Conservation (phyloP, 768 basidiomycete species). For the Cystobasidium onofrii region DNA sequence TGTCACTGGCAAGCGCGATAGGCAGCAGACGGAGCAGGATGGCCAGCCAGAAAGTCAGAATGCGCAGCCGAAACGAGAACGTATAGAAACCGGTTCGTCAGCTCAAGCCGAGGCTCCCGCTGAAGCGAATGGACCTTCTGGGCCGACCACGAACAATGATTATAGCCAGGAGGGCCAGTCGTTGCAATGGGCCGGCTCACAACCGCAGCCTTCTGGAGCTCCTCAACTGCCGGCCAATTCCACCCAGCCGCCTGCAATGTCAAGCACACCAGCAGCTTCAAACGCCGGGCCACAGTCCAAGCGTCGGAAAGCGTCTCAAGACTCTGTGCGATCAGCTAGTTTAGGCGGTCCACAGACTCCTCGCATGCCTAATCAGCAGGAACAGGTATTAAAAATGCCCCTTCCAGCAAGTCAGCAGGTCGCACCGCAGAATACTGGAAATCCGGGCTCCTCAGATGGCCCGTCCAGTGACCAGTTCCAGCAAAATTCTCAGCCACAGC, state of each 20-base stretch:
- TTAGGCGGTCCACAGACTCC: not conserved
- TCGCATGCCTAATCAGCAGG: not conserved
- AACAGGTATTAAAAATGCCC: not conserved
- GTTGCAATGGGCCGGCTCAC: not conserved
- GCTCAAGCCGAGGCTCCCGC: not conserved
- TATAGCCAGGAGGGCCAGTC: not conserved
- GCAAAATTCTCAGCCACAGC: not conserved
- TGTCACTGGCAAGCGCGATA: constrained; percentile 26
- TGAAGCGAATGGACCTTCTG: not conserved
- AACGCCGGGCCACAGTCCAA: not conserved
- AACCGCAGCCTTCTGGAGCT: not conserved
- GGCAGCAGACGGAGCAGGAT: not conserved
- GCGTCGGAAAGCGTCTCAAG: not conserved
- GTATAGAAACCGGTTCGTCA: not conserved
- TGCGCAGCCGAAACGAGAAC: constrained; percentile 3
- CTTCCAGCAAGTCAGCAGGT: not conserved
- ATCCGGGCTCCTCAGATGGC: not conserved
- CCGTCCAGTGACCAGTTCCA: not conserved
- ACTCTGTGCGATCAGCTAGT: not conserved
- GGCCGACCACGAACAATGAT: not conserved
- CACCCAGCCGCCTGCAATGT: no score
- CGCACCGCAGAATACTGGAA: not conserved
- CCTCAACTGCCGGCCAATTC: not conserved
- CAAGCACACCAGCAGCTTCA: not conserved
- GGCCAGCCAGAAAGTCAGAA: not conserved